Evolutionary conservation across 352 stramenopile genomes (phyloP).

Genomic region (Pythium apleroticum): DNA sequence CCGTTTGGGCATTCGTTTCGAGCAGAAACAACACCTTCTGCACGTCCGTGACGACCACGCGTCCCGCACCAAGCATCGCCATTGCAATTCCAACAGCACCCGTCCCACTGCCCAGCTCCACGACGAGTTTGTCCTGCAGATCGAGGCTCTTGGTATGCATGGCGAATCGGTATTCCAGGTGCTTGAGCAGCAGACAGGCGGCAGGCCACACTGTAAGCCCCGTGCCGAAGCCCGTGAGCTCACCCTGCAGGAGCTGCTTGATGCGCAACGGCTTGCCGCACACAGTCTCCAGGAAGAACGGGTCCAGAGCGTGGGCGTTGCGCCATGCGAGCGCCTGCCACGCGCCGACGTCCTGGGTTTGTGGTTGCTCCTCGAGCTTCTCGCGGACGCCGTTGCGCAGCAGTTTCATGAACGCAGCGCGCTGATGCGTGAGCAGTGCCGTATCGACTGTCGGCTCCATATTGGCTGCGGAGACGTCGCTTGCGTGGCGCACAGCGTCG

Average conservation of each 20-base stretch:
- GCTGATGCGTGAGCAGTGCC: conserved; percentile 7
- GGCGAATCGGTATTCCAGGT: conserved; percentile 61
- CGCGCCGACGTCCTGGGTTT: conserved; percentile 18
- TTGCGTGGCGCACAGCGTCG: neutral
- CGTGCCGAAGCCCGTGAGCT: conserved; percentile 80
- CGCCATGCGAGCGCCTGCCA: conserved; percentile 81
- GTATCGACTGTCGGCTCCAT: neutral
- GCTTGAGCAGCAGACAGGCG: conserved; percentile 77
- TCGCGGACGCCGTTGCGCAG: conserved; percentile 60
- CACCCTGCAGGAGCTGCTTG: conserved; percentile 75
- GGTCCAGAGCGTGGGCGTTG: conserved; percentile 63
- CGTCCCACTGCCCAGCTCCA: conserved; percentile 92
- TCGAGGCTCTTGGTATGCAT: neutral
- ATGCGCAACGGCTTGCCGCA: conserved; percentile 45
- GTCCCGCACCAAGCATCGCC: conserved; percentile 76
- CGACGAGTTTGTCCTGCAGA: conserved; percentile 50
- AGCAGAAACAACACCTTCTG: conserved; percentile 89
- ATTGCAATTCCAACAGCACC: conserved; percentile 89
- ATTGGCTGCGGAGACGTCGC: neutral
- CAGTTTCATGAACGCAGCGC: conserved; percentile 36
- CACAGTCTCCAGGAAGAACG: conserved; percentile 60
- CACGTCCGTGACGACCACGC: conserved; percentile 91
- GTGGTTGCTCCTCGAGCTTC: conserved; percentile 39
- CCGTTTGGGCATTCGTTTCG: conserved; percentile 77
- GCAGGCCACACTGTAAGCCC: conserved; percentile 83